Base-by-base conservation (phyloP, 140 eudicot species). In the Cichorium intybus region DNA sequence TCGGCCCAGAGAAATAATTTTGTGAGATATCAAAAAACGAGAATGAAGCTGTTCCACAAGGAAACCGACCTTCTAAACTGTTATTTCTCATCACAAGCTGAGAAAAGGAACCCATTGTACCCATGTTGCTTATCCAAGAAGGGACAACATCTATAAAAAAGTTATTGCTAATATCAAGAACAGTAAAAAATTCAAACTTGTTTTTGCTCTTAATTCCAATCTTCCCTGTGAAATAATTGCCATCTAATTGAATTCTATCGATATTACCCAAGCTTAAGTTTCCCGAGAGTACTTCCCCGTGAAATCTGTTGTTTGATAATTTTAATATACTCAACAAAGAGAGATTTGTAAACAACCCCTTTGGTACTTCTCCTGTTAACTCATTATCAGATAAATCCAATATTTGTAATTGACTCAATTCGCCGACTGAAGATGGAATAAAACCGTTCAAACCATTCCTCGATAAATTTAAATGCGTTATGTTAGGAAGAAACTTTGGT, bases 351-450 rank as follows among this genome's bases (percentile, higher is more conserved):
- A 49, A 14, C 74, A 64, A 22, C 6, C 11, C 18, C 10, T 10
- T 43, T 65, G 77, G 82, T 27, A 77, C 48, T 56, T 70, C 68
- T 45, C 77, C 68, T 22, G 61, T 45, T 7, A 56, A 10, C 6
- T 45, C 24, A 6, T 49, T 56, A 10, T 16, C 3, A 0, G 81
- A 55, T 60, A 77, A 47, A 28, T 77, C 82, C 52, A 77, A 4
- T 7, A 8, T 1, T 0, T 0, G 0, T 62, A 77, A 11, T 2
- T 4, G 16, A 9, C 52, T 20, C 68, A 73, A 9, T 34, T 27
- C 20, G 4, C 45, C 37, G 8, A 78, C 0, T 12, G 75, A 71
- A 9, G 68, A 54, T 8, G 76, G 72, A n/a, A 78, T 46, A 14
- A 0, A 4, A 24, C 69, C 76, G 3, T 20, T 29, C 6, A 78